Base-by-base conservation (phyloP, 1,284 basidiomycete species). In the Cutaneotrichosporon cutaneum region DNA sequence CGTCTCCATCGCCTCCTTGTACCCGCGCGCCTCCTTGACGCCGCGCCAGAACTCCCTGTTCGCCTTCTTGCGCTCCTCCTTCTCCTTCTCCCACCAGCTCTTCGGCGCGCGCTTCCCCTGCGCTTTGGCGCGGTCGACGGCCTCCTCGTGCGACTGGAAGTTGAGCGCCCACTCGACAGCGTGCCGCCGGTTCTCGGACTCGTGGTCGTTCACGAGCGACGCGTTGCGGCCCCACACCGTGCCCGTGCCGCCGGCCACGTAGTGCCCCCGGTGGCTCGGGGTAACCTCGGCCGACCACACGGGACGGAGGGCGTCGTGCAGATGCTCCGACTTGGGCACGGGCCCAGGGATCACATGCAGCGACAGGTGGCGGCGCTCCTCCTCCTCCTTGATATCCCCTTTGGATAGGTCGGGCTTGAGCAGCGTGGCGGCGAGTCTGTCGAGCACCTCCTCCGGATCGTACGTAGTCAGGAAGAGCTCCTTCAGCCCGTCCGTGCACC, bases 401-500 rank as follows among this genome's bases (percentile, higher is more conserved):
- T n/a, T n/a, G n/a, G n/a, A n/a, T n/a, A 55, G 54, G 45, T 65
- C 61, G 14, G 60, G 47, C 18, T 59, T 58, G 36, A 74, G 66
- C 7, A 76, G 61, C 2, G 73, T 71, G 13, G 65, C 54, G 21
- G 62, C 59, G 14, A 77, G 69, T 26, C 61, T 59, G 16, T 65
- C 59, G 22, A 77, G 57, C 2, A 70, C 64, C 2, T 54, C 58
- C 4, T 69, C 58, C 6, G 71, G 65, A 7, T 66, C 21, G 10
- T 61, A 32, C 14, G 32, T 24, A 16, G 47, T 18, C 4, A 58
- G 47, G 60, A 78, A 78, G 21, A 77, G 61, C 2, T 50, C 52
- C 4, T 61, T 45, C 18, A 78, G 61, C 24, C 73, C 71, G 18
- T 62, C 52, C 4, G 71, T 72, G 45, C 72, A 74, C 5, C 68